Percentiles rank a stretch among this genome's conserved stretches.
Evolutionary conservation across 2,329 filamentous ascomycete species (phyloP).

Genomic region (Hypoxylon sp.): DNA sequence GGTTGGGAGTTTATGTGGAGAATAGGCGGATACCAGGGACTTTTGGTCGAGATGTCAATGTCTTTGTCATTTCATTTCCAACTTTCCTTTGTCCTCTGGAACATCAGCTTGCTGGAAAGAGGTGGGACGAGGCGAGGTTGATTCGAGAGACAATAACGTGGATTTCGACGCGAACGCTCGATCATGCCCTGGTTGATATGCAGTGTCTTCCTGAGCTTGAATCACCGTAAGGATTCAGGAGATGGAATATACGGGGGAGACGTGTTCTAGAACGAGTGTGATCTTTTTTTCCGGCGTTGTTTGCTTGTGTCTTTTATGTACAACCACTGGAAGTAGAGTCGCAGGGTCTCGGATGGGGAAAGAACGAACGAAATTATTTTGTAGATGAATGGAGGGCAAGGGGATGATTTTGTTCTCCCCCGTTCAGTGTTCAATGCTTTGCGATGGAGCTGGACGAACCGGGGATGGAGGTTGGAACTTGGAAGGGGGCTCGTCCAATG

Average conservation of each 20-base stretch:
- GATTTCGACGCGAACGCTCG: conserved; percentile 20
- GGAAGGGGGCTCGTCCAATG: conserved; percentile 45
- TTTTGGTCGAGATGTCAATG: conserved; percentile 48
- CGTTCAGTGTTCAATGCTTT: conserved; percentile 41
- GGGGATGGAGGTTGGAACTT: conserved; percentile 42
- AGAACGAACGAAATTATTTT: conserved; percentile 41
- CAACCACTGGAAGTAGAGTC: conserved; percentile 10
- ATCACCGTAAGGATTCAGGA: conserved; percentile 26
- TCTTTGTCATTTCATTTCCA: conserved; percentile 49
- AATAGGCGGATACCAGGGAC: conserved; percentile 43
- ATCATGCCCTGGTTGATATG: conserved; percentile 23
- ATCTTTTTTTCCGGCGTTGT: conserved; percentile 21
- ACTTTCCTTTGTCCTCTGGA: conserved; percentile 21
- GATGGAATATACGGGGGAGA: conserved; percentile 19
- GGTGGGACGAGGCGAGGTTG: conserved; percentile 12
- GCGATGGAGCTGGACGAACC: conserved; percentile 34
- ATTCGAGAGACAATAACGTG: conserved; percentile 21
- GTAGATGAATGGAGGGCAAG: conserved; percentile 30
- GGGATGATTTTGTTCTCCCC: conserved; percentile 43
- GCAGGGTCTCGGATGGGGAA: conserved; percentile 22
- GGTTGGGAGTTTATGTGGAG: conserved; percentile 46
- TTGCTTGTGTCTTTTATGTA: conserved; percentile 23
- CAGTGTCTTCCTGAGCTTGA: conserved; percentile 30
- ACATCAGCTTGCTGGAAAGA: conserved; percentile 20
- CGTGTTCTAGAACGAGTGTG: conserved; percentile 40